Evolutionary conservation across 768 basidiomycete genomes (phyloP), one percentile per base, ranked within the genome.

Genomic region (Leccinum pellstonianum): DNA sequence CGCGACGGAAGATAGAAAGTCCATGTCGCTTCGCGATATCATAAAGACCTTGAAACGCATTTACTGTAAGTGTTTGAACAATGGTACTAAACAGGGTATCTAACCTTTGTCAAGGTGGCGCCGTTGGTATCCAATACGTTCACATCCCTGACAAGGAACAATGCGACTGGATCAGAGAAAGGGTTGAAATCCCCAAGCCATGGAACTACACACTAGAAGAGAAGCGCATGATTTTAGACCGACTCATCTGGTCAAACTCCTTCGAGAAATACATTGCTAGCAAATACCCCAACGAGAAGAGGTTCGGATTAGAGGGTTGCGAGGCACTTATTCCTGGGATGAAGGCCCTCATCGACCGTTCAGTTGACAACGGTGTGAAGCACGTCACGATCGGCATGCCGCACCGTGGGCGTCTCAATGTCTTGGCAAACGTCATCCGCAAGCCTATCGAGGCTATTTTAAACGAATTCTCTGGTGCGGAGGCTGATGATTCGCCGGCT

Each of bases 211-310:
- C 91, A 54, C 84, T 95, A 55, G 97, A 99, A 68, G 97, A 99
- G 80, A 99, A 98, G 77, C 88, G 94, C 51, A 95, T 98, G 92
- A 95, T 99, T 64, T 85, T 99, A 57, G 97, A 99, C 78, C 92
- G 97, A 61, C 88, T 98, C 67, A 98, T 98, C 73, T 99, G 97
- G 97, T 98, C 96, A n/a, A 97, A 98, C 69, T 90, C 92, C 4
- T 98, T 98, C 70, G 97, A 99, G 76, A 95, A 95, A 70, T 99
- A 98, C 83, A 95, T 99, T 63, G 90, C 95, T 21, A 91, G 86
- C 82, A 99, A 98, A 75, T 97, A 93, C 78, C 97, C 97, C 66
- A 99, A 98, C 77, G 97, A 99, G 81, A 99, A 99, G 77, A 90
- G 97, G 51, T 99, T 99, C 76, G 97, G 97, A 75, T 84, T 99